phyloP scores from a whole-genome alignment of 768 basidiomycete genomes.

The Coprinopsis sp. region DNA sequence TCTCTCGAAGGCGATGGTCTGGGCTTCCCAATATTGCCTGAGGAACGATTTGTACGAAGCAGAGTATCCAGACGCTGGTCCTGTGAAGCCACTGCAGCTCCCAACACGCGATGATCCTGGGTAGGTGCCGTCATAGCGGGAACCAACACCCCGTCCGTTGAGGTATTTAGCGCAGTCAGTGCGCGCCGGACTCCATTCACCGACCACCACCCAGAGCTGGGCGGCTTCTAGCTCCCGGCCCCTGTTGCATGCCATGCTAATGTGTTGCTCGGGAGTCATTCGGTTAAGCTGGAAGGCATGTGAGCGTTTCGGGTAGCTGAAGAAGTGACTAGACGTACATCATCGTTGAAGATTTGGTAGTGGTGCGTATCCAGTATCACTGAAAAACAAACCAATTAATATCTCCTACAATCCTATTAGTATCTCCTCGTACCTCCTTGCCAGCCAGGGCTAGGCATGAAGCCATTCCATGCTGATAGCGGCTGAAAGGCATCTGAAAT shows the following conservation, averaged over 20 bases:
- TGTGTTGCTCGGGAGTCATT: constrained; percentile 50
- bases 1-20: constrained; percentile 66
- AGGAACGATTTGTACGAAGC: constrained; percentile 77
- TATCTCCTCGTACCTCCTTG: no score
- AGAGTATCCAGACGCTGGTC: constrained; percentile 71
- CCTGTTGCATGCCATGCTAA: constrained; percentile 51
- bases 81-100: constrained; percentile 70
- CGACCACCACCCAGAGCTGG: constrained; percentile 77
- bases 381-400: no score
- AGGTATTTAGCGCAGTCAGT: constrained; percentile 80
- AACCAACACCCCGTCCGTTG: constrained; percentile 74
- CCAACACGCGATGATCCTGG: constrained; percentile 65
- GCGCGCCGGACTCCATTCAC: constrained; percentile 80
- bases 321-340: constrained; percentile 32
- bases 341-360: constrained; percentile 67
- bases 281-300: constrained; percentile 35
- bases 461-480: constrained; percentile 64
- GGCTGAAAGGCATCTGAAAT: constrained; percentile 80
- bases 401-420: no score
- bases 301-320: constrained; percentile 5
- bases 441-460: constrained; percentile 46
- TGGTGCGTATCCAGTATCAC: constrained; percentile 78
- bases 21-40: constrained; percentile 80
- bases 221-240: constrained; percentile 43
- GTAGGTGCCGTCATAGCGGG: constrained; percentile 61